Evolutionary conservation across 176 grass and related monocot species (phyloP), one percentile per base, ranked within the genome.

Genomic region (Paspalum vaginatum): DNA sequence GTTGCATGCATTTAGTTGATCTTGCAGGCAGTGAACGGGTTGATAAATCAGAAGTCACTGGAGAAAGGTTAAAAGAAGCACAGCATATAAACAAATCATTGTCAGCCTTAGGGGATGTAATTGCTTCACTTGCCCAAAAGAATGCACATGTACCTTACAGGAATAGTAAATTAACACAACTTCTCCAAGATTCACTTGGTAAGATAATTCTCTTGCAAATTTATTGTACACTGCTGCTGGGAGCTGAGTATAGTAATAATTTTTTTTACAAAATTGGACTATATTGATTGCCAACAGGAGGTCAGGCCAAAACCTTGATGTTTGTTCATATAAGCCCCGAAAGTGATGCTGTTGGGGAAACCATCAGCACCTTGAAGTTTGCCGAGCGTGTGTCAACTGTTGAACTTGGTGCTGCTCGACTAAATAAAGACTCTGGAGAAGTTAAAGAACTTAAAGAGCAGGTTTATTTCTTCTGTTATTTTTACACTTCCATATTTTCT

Each of bases 1-100:
- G 96, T n/a, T 99, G 92, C 84, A 93, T 99, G 91, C 96, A 99
- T 85, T 91, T 99, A 85, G 96, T 99, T 73, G 96, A 99, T 88
- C 88, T 99, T 70, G 96, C 96, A 50, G 96, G 96, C 68, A 99
- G 96, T 50, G 96, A 99, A 78, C 88, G 96, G 47, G 93, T 99
- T 76, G 90, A 95, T 76, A 99, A 99, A 74, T 99, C 93, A 83
- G 96, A 99, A 77, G 96, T 91, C 24, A 95, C 92, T 1, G 96
- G 96, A 74, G 93, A 99, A 68, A 88, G 96, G 79, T 75, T 99
- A 62, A 99, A 99, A 84, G 96, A 99, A 89, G 96, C 96, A 78
- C 96, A 99, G 1, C 93, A 99, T 89, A 99, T 99, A 83, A 99
- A 99, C 65, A 99, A 87, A 89, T 99, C 96, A 66, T 86, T 99